Conservation (phyloP, 2,329 filamentous ascomycete genomes). For the Phaeosphaeria sp. region DNA sequence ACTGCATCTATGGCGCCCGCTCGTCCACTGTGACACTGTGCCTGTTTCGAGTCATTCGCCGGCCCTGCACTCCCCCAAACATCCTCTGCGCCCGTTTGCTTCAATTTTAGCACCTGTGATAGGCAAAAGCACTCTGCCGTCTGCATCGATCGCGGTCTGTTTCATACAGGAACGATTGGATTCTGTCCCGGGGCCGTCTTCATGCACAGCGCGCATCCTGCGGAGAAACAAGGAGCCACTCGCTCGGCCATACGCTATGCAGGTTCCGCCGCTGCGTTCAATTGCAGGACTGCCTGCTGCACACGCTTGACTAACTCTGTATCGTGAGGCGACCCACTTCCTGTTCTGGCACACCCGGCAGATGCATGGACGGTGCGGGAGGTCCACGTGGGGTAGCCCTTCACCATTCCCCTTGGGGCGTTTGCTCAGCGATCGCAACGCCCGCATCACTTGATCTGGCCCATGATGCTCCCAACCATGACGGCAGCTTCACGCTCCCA, state of each 20-base stretch:
- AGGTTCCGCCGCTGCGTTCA: background rate
- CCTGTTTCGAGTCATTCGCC: slow-evolving; percentile 16
- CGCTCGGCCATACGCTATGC: background rate
- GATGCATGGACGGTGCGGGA: background rate
- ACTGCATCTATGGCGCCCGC: background rate
- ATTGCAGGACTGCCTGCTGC: slow-evolving; percentile 5
- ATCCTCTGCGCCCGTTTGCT: slow-evolving; percentile 1
- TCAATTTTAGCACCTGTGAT: slow-evolving; percentile 3
- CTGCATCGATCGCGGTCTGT: slow-evolving; percentile 3
- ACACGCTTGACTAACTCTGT: background rate
- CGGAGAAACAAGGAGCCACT: background rate
- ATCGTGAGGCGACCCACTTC: slow-evolving; percentile 2
- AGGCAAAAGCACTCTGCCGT: slow-evolving; percentile 6
- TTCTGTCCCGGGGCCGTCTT: background rate
- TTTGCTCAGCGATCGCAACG: background rate
- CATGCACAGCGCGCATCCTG: background rate
- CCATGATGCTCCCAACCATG: slow-evolving; percentile 86
- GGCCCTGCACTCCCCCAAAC: slow-evolving; percentile 2
- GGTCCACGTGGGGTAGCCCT: background rate
- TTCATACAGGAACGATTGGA: slow-evolving; percentile 1
- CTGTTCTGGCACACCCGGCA: background rate
- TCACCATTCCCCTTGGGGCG: background rate
- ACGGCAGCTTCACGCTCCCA: slow-evolving; percentile 95
- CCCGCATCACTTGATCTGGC: slow-evolving; percentile 45
- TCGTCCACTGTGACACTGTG: slow-evolving; percentile 12